Conservation (phyloP, 1,284 basidiomycete species). For the Sporisorium graminicola region DNA sequence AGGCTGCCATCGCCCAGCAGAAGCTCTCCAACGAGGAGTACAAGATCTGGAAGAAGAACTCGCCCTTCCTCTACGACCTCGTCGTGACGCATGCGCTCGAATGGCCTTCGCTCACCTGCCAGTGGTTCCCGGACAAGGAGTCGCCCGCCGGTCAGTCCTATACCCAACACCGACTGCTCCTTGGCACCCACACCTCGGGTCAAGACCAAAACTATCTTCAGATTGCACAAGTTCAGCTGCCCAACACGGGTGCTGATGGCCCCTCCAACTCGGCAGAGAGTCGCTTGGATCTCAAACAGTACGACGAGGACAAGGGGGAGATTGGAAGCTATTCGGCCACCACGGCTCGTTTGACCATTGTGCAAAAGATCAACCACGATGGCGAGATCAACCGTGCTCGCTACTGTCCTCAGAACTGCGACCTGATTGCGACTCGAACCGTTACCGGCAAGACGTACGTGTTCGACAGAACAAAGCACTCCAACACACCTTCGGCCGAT, state of each 20-base stretch:
- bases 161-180: slow-evolving; percentile 89
- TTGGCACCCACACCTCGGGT: slow-evolving; percentile 97
- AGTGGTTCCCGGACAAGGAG: slow-evolving; percentile 99
- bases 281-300: slow-evolving; percentile 82
- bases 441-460: slow-evolving; percentile 89
- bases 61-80: slow-evolving; percentile 89
- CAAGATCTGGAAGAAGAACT: slow-evolving; percentile 70
- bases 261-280: slow-evolving; percentile 72
- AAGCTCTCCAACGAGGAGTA: slow-evolving; percentile 68
- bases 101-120: slow-evolving; percentile 97
- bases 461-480: slow-evolving; percentile 97
- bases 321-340: slow-evolving; percentile 74
- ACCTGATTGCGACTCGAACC: slow-evolving; percentile 94
- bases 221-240: slow-evolving; percentile 90
- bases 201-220: slow-evolving; percentile 95
- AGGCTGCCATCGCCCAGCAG: slow-evolving; percentile 60
- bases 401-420: slow-evolving; percentile 99
- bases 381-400: slow-evolving; percentile 97
- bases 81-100: slow-evolving; percentile 97
- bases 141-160: slow-evolving; percentile 86
- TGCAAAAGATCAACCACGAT: slow-evolving; percentile 93
- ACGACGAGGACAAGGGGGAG: slow-evolving; percentile 88
- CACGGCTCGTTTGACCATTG: slow-evolving; percentile 84
- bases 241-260: slow-evolving; percentile 73
- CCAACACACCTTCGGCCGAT: slow-evolving; percentile 88